These are phyloP conservation scores for Haplographium delicatum DNA, from an alignment of 495 filamentous ascomycete genomes.

Conservation along the genomic window DNA sequence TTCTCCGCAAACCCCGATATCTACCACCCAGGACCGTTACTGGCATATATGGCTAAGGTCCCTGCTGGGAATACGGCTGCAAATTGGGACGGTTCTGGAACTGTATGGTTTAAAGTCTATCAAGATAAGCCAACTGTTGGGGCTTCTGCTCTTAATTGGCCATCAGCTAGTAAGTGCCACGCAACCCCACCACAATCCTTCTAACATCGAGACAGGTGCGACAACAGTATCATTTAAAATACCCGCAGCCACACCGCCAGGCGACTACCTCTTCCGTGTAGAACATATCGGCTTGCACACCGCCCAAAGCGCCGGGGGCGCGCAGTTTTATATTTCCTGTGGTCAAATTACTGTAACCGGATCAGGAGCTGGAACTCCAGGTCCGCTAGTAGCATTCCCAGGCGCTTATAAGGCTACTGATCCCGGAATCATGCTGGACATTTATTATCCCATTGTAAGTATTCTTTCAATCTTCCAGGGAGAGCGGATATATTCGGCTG, in stretches of 20 bases:
- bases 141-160: conserved; percentile 20
- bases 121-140: conserved; percentile 36
- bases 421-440: conserved; percentile 44
- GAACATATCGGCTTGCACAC: conserved; percentile 57
- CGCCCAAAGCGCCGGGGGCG: conserved; percentile 35
- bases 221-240: conserved; percentile 45
- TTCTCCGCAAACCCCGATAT: conserved; percentile 47
- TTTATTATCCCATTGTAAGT: conserved; percentile 18
- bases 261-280: conserved; percentile 57
- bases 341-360: conserved; percentile 54
- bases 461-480: not conserved
- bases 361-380: conserved; percentile 42
- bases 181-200: not conserved
- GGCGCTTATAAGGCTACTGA: conserved; percentile 51
- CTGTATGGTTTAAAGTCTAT: conserved; percentile 54
- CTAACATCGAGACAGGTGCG: not conserved
- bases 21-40: conserved; percentile 56
- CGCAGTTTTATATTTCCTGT: conserved; percentile 54
- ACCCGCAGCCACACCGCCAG: conserved; percentile 45
- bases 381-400: conserved; percentile 44
- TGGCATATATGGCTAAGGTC: conserved; percentile 52
- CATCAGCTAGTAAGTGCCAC: conserved; percentile 10
- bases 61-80: conserved; percentile 37
- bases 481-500: too few species aligned
- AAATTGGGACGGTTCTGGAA: conserved; percentile 44